Base-by-base conservation (phyloP, 2,329 filamentous ascomycete genomes). In the Nemania sp. region DNA sequence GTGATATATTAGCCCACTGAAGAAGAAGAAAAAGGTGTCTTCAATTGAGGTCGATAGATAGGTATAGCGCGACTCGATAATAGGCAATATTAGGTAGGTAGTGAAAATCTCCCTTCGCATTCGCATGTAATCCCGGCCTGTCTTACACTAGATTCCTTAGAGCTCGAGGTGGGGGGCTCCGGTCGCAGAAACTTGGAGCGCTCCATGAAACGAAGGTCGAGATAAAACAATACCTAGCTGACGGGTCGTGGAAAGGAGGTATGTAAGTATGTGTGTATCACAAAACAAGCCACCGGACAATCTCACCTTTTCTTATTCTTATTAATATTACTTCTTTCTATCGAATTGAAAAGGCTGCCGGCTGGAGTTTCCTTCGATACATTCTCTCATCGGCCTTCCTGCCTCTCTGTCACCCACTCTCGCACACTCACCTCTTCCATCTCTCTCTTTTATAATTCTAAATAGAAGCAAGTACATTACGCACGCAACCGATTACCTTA, bases 151-250 rank as follows among this genome's bases (percentile, higher is more conserved):
- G 53, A 52, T 21, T 37, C n/a, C n/a, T n/a, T 46, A 43, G 48
- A 18, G 5, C 39, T 32, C 25, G 6, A 29, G 39, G 62, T 65
- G 62, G 62, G 62, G 62, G 62, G 62, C 59, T 51, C 57, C 62
- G 42, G 50, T 51, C 18, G 58, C 58, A 58, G 25, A 40, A 60
- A 52, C 34, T 42, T n/a, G n/a, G n/a, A n/a, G n/a, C n/a, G n/a
- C n/a, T n/a, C n/a, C n/a, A n/a, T n/a, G n/a, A n/a, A n/a, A n/a
- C n/a, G n/a, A n/a, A n/a, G n/a, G 25, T 32, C 10, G 12, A 20
- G 21, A 51, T 47, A 54, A 52, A 35, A 54, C 18, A 32, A 43
- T 21, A 32, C 34, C n/a, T n/a, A n/a, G n/a, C n/a, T n/a, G n/a
- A n/a, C n/a, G n/a, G n/a, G n/a, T n/a, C n/a, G n/a, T n/a, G n/a